A percentile compares a stretch with the other conserved stretches of the same genome.
phyloP scores from a whole-genome alignment of 805 yeast species.

The Tetrapisispora namnaoensis region DNA sequence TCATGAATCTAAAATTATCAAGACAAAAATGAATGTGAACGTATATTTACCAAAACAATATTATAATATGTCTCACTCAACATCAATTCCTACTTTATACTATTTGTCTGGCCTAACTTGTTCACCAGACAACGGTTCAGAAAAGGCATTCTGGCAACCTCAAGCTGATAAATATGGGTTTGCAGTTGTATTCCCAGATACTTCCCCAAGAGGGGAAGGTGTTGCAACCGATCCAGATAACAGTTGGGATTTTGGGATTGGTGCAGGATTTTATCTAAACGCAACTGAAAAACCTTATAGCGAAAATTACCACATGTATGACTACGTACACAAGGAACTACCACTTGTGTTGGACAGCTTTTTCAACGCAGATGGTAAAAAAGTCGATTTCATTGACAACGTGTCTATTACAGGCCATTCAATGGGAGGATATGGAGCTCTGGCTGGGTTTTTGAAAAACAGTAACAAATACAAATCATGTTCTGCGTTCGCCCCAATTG shows the following conservation, averaged over 20 bases:
- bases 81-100: constrained; percentile 58
- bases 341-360: constrained; percentile 38
- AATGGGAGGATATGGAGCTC: constrained; percentile 96
- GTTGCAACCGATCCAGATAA: constrained; percentile 60
- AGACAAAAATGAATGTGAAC: constrained; percentile 74
- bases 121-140: constrained; percentile 86
- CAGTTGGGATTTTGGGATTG: constrained; percentile 83
- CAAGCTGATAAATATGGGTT: constrained; percentile 75
- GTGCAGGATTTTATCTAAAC: constrained; percentile 91
- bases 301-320: constrained; percentile 74
- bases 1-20: constrained; percentile 58
- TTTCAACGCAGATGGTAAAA: constrained; percentile 28
- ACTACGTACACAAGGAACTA: constrained; percentile 69
- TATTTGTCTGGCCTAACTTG: constrained; percentile 88
- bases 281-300: constrained; percentile 67
- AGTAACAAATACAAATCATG: constrained; percentile 60
- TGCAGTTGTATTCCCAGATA: constrained; percentile 89
- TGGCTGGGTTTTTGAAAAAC: constrained; percentile 55
- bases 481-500: constrained; percentile 85
- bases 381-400: constrained; percentile 49
- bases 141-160: constrained; percentile 80
- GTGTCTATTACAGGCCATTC: constrained; percentile 90
- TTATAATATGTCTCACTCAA: constrained; percentile 12
- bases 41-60: constrained; percentile 63
- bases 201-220: constrained; percentile 83